Base-by-base conservation (phyloP, 2,329 filamentous ascomycete species). In the Alternaria arborescens region DNA sequence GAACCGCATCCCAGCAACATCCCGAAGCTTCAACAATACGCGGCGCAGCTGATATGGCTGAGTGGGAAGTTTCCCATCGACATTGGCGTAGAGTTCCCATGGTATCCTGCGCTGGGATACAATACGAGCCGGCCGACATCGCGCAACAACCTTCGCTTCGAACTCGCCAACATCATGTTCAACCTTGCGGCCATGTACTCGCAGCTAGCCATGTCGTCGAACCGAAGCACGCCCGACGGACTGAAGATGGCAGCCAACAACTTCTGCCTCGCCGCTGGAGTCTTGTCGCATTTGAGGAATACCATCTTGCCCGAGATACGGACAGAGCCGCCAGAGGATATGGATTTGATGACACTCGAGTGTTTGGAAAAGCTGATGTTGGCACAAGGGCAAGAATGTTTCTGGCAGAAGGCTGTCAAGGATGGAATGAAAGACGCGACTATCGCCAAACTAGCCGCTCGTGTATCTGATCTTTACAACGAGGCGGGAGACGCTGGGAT, bases 321-420 rank as follows among this genome's bases (percentile, higher is more conserved):
- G 60, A 86, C 91, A 2, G 88, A 90, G 14, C 92, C 94, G 0
- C 94, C 95, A 1, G 95, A 98, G 75, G 95, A 99, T 75, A 97
- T 99, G 93, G 95, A 99, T 71, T 86, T 88, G 52, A 87, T 91
- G 72, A 97, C 94, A 0, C 83, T 99, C 48, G 91, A 94, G 71
- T 92, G 92, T 53, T 81, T 98, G 46, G 87, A 91, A 69, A 88
- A 94, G 76, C 84, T 99, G 30, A 88, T 97, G 77, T 85, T 99
- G 10, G 94, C 94, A 1, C 93, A 99, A 77, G 94, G 91, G 28
- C 95, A 99, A 75, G 95, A 99, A 80, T 98, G 94, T 76, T 98
- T 95, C 79, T 99, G 95, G 95, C 91, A 95, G 70, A 98, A 97
- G 77, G 94, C 95, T 1, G 94, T 97, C 60, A 94, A 96, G 82